Conservation (phyloP, 2,329 filamentous ascomycete species). For the Pseudogymnoascus pannorum region DNA sequence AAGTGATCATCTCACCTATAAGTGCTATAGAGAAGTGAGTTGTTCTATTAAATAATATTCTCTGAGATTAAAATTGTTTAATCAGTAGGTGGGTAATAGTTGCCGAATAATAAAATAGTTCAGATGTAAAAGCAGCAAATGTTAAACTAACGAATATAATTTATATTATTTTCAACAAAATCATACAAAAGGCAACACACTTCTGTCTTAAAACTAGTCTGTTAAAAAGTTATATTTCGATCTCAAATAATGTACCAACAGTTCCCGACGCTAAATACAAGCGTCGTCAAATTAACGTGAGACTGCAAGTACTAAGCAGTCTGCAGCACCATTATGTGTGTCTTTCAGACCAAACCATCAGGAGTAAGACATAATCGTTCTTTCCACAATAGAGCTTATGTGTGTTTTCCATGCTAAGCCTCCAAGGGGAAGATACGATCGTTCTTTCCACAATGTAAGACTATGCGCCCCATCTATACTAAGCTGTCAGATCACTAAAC, state of each 20-base stretch:
- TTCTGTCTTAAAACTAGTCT: background rate
- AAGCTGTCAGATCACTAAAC: background rate
- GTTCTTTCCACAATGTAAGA: background rate
- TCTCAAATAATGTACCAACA: background rate
- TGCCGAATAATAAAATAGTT: too few species aligned
- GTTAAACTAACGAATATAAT: background rate
- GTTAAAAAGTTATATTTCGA: background rate
- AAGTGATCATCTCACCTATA: background rate
- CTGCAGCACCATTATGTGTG: background rate
- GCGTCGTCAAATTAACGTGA: background rate
- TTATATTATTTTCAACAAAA: background rate
- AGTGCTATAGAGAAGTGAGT: background rate
- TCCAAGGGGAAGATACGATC: background rate
- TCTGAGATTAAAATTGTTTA: background rate
- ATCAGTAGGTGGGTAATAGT: background rate
- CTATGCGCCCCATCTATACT: background rate
- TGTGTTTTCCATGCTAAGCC: background rate
- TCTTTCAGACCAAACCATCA: background rate
- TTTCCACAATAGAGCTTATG: background rate
- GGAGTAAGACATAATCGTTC: background rate
- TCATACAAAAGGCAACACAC: background rate
- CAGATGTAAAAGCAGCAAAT: too few species aligned
- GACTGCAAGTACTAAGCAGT: background rate
- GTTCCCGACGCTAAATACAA: background rate
- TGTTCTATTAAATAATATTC: background rate